Evolutionary conservation across 176 grass and related monocot species (phyloP), one percentile per base, ranked within the genome.

Genomic region (Bromus sterilis): DNA sequence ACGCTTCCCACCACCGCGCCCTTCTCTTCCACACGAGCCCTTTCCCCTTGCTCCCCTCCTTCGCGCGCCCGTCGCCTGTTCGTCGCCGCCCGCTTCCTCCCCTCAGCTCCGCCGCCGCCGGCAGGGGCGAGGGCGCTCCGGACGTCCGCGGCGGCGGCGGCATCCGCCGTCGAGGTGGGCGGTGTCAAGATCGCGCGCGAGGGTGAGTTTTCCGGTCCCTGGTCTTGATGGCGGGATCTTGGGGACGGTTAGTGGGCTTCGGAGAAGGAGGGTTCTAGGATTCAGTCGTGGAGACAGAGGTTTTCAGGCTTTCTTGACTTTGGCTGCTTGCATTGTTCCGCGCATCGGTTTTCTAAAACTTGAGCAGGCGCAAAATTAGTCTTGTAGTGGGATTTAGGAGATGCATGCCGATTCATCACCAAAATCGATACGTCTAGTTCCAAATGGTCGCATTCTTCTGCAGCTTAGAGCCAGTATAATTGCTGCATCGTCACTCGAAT

Each of bases 101-200:
- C 14, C 67, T 13, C 16, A 12, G 16, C 78, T 32, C 13, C 69
- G 49, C 55, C 40, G 66, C 56, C 82, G 60, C 9, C 31, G 20
- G 82, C 70, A 26, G n/a, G 64, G 35, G 72, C 65, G 43, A 76
- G 78, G 46, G 16, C 21, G n/a, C 64, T 86, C 43, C 56, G 65
- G 36, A 84, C 86, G 33, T 72, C 86, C 12, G 84, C 86, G 20
- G 88, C 87, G 0, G 85, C 89, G 15, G 72, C 89, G 48, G 70
- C 84, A 7, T 65, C 89, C 10, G 51, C 63, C 55, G 70, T 95
- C 48, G 88, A 95, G 82, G 86, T 98, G 9, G 96, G 93, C 28
- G 93, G 96, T 20, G 88, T 98, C 46, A 91, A 91, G 82, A 95
- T 99, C 74, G 82, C 82, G 62, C 90, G 87, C 63, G 86, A 98